Conservation (phyloP, 192 early-diverging fungal species). For the Kappamyces sp. region DNA sequence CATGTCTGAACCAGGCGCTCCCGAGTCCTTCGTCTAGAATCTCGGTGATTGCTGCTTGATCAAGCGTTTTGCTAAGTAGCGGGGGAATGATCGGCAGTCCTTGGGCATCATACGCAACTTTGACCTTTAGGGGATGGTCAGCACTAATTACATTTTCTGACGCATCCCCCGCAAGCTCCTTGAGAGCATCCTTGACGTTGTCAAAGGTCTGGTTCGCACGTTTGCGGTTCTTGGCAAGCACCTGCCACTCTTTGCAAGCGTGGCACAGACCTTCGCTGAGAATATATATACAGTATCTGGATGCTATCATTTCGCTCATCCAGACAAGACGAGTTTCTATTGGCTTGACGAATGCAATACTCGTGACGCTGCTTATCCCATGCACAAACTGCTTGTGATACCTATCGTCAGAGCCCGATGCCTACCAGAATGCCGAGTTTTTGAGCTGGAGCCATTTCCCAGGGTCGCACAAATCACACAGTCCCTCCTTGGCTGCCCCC, state of each 20-base stretch:
- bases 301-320: not conserved
- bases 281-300: no score
- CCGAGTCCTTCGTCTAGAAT: no score
- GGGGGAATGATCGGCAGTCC: no score
- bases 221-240: slow-evolving; percentile 62
- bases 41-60: no score
- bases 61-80: no score
- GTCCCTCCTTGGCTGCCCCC: slow-evolving; percentile 73
- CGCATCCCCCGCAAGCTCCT: no score
- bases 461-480: slow-evolving; percentile 74
- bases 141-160: no score
- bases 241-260: slow-evolving; percentile 76
- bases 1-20: slow-evolving; percentile 67
- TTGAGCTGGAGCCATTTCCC: slow-evolving; percentile 85
- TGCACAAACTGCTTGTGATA: slow-evolving; percentile 86
- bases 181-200: no score
- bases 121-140: no score
- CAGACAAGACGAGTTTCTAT: slow-evolving; percentile 61
- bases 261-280: slow-evolving; percentile 66
- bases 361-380: slow-evolving; percentile 81
- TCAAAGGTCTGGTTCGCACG: not conserved
- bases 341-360: slow-evolving; percentile 65
- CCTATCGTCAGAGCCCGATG: slow-evolving; percentile 26
- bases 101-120: no score
- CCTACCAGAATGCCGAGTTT: slow-evolving; percentile 76